These are phyloP conservation scores for Candida anglica DNA, from an alignment of 805 yeast species.

Conservation along the genomic window DNA sequence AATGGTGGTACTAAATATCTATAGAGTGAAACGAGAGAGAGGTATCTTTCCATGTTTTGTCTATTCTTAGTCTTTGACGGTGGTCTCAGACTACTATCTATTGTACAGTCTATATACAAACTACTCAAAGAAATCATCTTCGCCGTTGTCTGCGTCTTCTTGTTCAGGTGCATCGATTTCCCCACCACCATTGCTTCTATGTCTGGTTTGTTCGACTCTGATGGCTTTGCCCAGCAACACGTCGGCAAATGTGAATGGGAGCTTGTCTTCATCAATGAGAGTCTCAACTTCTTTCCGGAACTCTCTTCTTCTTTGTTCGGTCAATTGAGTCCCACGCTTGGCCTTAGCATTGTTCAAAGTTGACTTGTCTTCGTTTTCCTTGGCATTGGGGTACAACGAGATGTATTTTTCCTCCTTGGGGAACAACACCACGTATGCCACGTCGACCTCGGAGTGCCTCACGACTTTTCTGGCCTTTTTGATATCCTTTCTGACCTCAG, in stretches of 20 bases:
- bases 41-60: too few relatives aligned
- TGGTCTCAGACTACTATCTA: too few relatives aligned
- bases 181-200: constrained; percentile 11
- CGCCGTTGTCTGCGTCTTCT: constrained; percentile 22
- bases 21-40: too few relatives aligned
- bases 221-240: constrained; percentile 37
- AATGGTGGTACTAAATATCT: too few relatives aligned
- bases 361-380: constrained; percentile 18
- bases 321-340: constrained; percentile 36
- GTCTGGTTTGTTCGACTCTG: constrained; percentile 16
- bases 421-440: constrained; percentile 70
- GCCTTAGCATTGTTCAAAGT: constrained; percentile 28
- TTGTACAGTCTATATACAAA: constrained; percentile 8
- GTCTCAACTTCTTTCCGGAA: constrained; percentile 48
- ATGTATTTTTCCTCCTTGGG: constrained; percentile 80
- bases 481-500: constrained; percentile 32
- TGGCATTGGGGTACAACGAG: constrained; percentile 60
- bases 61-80: too few relatives aligned
- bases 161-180: constrained; percentile 46
- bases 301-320: constrained; percentile 41
- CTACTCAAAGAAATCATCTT: constrained; percentile 45
- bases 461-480: constrained; percentile 48
- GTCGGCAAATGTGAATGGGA: constrained; percentile 52
- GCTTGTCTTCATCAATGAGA: constrained; percentile 47
- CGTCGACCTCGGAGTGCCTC: constrained; percentile 58